phyloP scores from a whole-genome alignment of 352 stramenopile species.

The Pythium vanterpoolii region DNA sequence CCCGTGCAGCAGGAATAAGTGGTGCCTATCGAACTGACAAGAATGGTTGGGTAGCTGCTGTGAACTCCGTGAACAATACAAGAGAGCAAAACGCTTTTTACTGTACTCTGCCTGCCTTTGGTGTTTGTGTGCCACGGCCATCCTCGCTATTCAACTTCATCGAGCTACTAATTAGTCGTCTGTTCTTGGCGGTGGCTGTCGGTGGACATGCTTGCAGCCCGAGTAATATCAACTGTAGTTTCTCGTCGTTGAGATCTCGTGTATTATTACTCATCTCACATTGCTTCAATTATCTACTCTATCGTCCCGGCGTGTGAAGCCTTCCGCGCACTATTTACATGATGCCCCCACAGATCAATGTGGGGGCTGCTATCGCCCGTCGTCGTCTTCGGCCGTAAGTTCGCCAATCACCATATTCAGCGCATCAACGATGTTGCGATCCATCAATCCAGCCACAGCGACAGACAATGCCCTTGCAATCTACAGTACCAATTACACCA shows the following conservation, averaged over 20 bases:
- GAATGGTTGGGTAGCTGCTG: slow-evolving; percentile 17
- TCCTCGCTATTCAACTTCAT: too few species aligned
- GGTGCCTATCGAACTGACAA: slow-evolving; percentile 28
- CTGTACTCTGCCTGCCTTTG: neutral
- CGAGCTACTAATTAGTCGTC: too few species aligned
- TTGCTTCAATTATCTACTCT: too few species aligned
- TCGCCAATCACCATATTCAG: slow-evolving; percentile 34
- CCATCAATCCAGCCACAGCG: slow-evolving; percentile 27
- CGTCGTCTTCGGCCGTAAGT: slow-evolving; percentile 55
- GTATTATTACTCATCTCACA: too few species aligned
- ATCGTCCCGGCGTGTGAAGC: too few species aligned
- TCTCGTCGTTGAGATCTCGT: too few species aligned
- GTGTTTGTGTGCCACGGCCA: too few species aligned
- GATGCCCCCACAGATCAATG: slow-evolving; percentile 1
- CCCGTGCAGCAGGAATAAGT: slow-evolving; percentile 86
- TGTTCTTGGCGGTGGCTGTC: too few species aligned
- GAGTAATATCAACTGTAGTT: too few species aligned
- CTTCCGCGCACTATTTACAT: neutral
- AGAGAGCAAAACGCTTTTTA: slow-evolving; percentile 48
- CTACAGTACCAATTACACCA: slow-evolving; percentile 23
- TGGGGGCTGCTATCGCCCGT: slow-evolving; percentile 59
- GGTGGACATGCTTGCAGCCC: too few species aligned
- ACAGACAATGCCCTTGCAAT: slow-evolving; percentile 41
- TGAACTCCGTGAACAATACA: slow-evolving; percentile 32
- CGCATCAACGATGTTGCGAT: slow-evolving; percentile 42